Percentiles rank a stretch among this genome's conserved stretches.
Conservation (phyloP, 257 asterid species). For the Oldenlandia corymbosa region DNA sequence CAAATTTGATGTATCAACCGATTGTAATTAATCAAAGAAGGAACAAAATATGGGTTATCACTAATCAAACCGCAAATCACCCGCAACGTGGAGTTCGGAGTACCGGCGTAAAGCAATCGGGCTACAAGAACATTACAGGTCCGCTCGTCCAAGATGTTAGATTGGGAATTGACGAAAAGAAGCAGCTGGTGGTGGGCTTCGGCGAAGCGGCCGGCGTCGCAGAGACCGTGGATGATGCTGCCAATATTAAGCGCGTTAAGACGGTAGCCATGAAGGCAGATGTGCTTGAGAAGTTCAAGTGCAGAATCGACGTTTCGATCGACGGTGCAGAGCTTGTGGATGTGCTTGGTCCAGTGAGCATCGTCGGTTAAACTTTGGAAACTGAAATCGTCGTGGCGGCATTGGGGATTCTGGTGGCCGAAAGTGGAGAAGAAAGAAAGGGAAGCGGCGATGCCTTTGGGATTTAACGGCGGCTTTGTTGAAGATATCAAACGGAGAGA, state of each 20-base stretch:
- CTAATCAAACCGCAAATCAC: constrained; percentile 38
- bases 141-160: constrained; percentile 62
- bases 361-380: constrained; percentile 24
- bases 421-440: constrained; percentile 21
- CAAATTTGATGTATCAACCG: constrained; percentile 65
- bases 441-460: constrained; percentile 18
- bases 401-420: not conserved
- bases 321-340: constrained; percentile 62
- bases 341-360: constrained; percentile 50
- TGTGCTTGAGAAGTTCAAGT: constrained; percentile 47
- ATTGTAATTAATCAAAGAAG: constrained; percentile 69
- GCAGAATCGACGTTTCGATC: constrained; percentile 54
- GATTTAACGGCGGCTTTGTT: constrained; percentile 27
- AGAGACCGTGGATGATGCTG: constrained; percentile 71
- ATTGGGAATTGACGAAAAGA: constrained; percentile 27
- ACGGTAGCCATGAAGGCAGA: constrained; percentile 44
- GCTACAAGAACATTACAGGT: constrained; percentile 81
- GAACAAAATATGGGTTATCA: constrained; percentile 68
- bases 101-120: constrained; percentile 49
- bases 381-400: not conserved
- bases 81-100: constrained; percentile 39
- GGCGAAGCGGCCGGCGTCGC: constrained; percentile 48
- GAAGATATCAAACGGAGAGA: constrained; percentile 18
- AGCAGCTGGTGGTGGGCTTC: constrained; percentile 63
- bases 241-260: constrained; percentile 61